A percentile compares a stretch with the other conserved stretches of the same genome.
phyloP scores from a whole-genome alignment of 495 filamentous ascomycete species.

The Cercophora samala region DNA sequence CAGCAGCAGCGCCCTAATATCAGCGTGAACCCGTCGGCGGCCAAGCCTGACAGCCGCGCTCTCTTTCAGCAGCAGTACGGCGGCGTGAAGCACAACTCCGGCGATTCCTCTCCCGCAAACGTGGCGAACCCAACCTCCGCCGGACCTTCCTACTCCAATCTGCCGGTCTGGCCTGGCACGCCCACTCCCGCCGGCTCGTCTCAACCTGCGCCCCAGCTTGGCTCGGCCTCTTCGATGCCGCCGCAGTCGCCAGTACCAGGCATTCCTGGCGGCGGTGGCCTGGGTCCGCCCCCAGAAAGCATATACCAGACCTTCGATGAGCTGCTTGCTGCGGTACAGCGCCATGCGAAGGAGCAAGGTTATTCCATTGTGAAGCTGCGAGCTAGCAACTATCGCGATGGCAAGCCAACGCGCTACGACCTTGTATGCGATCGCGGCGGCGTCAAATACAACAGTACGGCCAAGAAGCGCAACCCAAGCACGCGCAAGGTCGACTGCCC shows the following conservation, averaged over 20 bases:
- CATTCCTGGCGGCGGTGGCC: slow-evolving; percentile 11
- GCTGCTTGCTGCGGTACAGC: slow-evolving; percentile 43
- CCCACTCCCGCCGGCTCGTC: slow-evolving; percentile 26
- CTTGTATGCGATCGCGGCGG: slow-evolving; percentile 52
- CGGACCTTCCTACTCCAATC: slow-evolving; percentile 27
- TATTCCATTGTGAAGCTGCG: slow-evolving; percentile 51
- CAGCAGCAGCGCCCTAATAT: slow-evolving; percentile 25
- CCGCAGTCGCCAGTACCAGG: slow-evolving; percentile 34
- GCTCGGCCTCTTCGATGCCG: slow-evolving; percentile 29
- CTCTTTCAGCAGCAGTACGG: slow-evolving; percentile 31
- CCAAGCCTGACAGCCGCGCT: slow-evolving; percentile 27
- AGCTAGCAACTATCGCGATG: slow-evolving; percentile 50
- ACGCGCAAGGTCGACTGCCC: slow-evolving; percentile 53
- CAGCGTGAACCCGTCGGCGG: slow-evolving; percentile 14
- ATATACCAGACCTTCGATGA: slow-evolving; percentile 48
- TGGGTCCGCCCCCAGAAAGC: slow-evolving; percentile 47
- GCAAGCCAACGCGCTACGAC: slow-evolving; percentile 50
- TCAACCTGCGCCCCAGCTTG: slow-evolving; percentile 1
- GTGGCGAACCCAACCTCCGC: slow-evolving; percentile 35
- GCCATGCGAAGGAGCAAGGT: slow-evolving; percentile 48
- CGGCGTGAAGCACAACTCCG: slow-evolving; percentile 32
- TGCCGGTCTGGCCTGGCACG: slow-evolving; percentile 28
- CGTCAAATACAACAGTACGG: slow-evolving; percentile 53
- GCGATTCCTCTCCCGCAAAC: slow-evolving; percentile 36
- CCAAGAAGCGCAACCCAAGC: slow-evolving; percentile 52